These are phyloP conservation scores for Wallacemonas sp. DNA, from an alignment of 208 protist genomes.

Conservation along the genomic window DNA sequence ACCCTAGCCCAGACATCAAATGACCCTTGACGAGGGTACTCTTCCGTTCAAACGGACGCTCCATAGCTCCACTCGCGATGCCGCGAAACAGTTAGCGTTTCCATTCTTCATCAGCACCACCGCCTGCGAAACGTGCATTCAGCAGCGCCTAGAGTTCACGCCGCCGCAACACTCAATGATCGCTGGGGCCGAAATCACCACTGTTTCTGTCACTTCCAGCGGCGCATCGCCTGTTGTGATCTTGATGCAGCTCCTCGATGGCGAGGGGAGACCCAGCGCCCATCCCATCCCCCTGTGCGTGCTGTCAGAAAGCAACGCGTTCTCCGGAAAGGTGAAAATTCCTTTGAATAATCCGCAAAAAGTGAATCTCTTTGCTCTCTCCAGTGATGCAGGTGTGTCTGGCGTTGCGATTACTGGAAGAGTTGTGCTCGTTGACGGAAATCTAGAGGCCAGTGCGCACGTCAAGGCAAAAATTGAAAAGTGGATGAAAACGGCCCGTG, in stretches of 20 bases:
- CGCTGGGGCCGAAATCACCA: constrained; percentile 22
- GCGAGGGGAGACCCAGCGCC: constrained; percentile 27
- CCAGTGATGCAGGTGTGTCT: constrained; percentile 5
- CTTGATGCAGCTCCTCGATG: constrained; percentile 47
- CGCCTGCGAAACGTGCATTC: constrained; percentile 14
- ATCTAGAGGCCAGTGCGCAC: constrained; percentile 6
- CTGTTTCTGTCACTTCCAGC: constrained; percentile 19
- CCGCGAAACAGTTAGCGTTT: background rate
- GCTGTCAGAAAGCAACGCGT: constrained; percentile 2
- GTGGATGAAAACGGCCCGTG: background rate
- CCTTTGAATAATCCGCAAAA: constrained; percentile 33
- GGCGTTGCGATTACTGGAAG: background rate
- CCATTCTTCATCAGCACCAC: constrained; percentile 18
- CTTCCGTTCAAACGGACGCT: constrained; percentile 36
- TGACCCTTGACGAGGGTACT: constrained; percentile 25
- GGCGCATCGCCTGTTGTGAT: background rate
- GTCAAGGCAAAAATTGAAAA: constrained; percentile 6
- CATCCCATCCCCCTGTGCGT: constrained; percentile 33
- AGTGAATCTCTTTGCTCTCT: constrained; percentile 27
- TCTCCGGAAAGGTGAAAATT: constrained; percentile 19
- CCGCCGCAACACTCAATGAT: constrained; percentile 19
- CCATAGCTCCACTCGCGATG: constrained; percentile 15
- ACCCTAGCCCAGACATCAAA: background rate
- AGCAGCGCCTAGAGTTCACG: constrained; percentile 29
- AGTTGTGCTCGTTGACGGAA: constrained; percentile 21